Percentiles rank a stretch among this genome's conserved stretches.
These are phyloP conservation scores for Lanmaoa pseudosensibilis DNA, from an alignment of 768 basidiomycete species.

Conservation along the genomic window DNA sequence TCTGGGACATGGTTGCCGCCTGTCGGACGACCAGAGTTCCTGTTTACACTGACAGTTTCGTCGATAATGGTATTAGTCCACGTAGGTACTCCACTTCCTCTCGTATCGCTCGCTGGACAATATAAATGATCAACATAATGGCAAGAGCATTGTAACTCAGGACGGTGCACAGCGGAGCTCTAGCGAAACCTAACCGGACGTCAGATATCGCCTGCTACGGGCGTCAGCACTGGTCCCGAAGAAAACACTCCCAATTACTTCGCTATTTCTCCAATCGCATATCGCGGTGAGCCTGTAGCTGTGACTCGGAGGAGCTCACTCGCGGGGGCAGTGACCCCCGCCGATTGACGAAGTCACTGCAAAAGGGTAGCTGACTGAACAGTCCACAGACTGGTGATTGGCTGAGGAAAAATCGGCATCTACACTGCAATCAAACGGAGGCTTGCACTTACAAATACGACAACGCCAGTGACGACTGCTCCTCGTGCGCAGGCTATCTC, in stretches of 20 bases:
- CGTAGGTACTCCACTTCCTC: constrained; percentile 19
- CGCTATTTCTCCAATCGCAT: constrained; percentile 42
- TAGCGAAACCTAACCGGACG: too few relatives aligned
- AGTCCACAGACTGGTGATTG: constrained; percentile 24
- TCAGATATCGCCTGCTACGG: constrained; percentile 14
- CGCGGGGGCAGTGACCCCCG: constrained; percentile 41
- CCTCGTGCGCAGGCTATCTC: constrained; percentile 21
- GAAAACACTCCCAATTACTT: constrained; percentile 25
- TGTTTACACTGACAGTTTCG: constrained; percentile 2
- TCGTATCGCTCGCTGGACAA: constrained; percentile 19
- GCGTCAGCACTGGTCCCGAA: constrained; percentile 2
- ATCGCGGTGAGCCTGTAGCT: constrained; percentile 46
- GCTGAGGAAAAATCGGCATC: constrained; percentile 16
- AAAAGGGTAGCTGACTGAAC: constrained; percentile 37
- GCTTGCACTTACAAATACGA: constrained; percentile 18
- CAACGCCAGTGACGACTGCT: constrained; percentile 25
- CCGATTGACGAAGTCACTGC: constrained; percentile 37
- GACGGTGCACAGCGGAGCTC: too few relatives aligned
- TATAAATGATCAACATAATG: constrained; percentile 18
- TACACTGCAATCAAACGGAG: too few relatives aligned
- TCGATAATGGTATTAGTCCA: constrained; percentile 10
- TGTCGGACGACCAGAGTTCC: neutral
- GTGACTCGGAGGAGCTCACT: constrained; percentile 40
- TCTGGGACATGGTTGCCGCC: neutral
- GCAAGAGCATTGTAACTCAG: too few relatives aligned